Base-by-base conservation (phyloP, 306 rosid species). In the Nissolia schottii region DNA sequence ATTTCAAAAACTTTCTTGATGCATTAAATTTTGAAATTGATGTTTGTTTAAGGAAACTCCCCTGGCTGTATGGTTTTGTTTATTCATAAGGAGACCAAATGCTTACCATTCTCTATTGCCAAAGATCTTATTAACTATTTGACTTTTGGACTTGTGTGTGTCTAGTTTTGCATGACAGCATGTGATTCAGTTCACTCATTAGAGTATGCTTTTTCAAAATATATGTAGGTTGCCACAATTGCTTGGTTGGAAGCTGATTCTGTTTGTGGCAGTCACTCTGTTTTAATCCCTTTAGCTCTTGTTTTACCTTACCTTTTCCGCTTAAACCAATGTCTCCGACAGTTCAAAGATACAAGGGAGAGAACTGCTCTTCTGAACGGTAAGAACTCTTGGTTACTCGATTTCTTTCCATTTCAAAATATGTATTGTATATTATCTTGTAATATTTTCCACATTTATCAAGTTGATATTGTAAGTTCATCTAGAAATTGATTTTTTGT, bases 261-360 rank as follows among this genome's bases (percentile, higher is more conserved):
- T 67, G 90, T 92, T 70, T 95, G 99, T 68, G 83, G 83, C 28
- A 80, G 83, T 35, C 83, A 80, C 76, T 80, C 80, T 68, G 80
- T 95, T 63, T 92, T 93, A 55, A 91, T 95, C 72, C 99, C 97
- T 45, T 65, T 92, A 25, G 89, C 87, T 75, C 99, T 95, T 73
- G 99, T 89, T 77, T 85, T 89, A 87, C 99, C 99, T 37, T 95
- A 95, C 70, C 91, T 95, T 67, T 95, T 95, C 67, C 99, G 99
- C 71, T 70, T 92, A 68, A 86, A 89, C 86, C 99, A 95, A 81
- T 95, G 99, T 70, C 89, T 95, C 77, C 88, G 99, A 53, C 99
- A 89, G 76, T 92, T 87, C 87, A 95, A 89, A 87, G 99, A 95
- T 77, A 85, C 87, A 25, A 86, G 96, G 67, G 99, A 92, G 80